phyloP scores from a whole-genome alignment of 208 protist genomes.

The Wallacemonas collosoma region DNA sequence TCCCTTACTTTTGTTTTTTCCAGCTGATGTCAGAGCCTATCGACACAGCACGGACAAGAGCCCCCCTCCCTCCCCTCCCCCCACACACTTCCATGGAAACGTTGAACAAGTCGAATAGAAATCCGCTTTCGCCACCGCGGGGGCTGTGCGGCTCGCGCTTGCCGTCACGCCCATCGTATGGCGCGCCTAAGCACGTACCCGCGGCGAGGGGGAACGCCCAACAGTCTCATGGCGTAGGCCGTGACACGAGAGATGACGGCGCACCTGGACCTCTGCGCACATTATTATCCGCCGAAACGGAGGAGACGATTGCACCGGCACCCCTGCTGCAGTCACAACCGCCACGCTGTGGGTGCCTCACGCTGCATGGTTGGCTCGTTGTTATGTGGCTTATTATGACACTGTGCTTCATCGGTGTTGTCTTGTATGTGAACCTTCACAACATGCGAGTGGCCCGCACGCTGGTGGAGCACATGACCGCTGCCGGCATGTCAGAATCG shows the following conservation, averaged over 20 bases:
- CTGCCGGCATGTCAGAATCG: not conserved
- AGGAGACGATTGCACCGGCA: not conserved
- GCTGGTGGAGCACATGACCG: not conserved
- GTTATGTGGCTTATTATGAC: constrained; percentile 18
- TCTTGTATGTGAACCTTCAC: constrained; percentile 30
- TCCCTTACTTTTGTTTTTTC: not conserved
- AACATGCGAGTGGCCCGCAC: constrained; percentile 1
- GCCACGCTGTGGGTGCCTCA: not conserved
- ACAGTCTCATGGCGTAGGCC: too few species aligned
- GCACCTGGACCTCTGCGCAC: not conserved
- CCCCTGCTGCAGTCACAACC: not conserved
- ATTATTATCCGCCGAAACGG: not conserved
- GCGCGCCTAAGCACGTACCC: too few species aligned
- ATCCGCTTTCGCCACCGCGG: not conserved
- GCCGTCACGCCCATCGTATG: not conserved
- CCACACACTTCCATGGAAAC: not conserved
- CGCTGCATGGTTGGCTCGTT: not conserved
- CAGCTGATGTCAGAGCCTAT: too few species aligned
- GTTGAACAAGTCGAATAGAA: not conserved
- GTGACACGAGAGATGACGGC: not conserved
- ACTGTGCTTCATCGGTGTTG: constrained; percentile 17
- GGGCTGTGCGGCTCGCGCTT: not conserved
- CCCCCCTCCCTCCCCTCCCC: not conserved
- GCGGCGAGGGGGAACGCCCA: too few species aligned
- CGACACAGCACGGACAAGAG: too few species aligned